phyloP scores from a whole-genome alignment of 1,284 basidiomycete genomes.

The Lignosus rhinocerotis region DNA sequence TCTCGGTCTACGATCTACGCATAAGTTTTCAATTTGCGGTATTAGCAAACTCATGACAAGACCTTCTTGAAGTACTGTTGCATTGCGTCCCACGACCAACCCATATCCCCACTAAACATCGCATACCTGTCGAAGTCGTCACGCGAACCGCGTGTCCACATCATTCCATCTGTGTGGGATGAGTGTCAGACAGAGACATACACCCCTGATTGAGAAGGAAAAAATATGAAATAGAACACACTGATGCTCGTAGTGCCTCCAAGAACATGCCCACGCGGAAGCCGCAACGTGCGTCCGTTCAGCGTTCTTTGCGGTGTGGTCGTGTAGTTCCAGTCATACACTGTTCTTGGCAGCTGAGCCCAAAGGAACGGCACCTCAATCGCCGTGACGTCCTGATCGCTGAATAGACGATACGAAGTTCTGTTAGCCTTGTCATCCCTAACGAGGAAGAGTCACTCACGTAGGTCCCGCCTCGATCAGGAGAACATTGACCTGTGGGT shows the following conservation, averaged over 20 bases:
- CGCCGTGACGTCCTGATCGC: slow-evolving; percentile 25
- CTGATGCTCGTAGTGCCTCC: slow-evolving; percentile 31
- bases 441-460: neutral
- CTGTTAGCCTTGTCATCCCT: neutral
- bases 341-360: slow-evolving; percentile 15
- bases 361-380: slow-evolving; percentile 30
- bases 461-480: slow-evolving; percentile 25
- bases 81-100: slow-evolving; percentile 27
- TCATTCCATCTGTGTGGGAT: neutral
- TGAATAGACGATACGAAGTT: neutral
- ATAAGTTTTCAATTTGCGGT: neutral
- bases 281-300: slow-evolving; percentile 29
- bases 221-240: slow-evolving; percentile 4
- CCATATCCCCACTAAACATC: slow-evolving; percentile 21
- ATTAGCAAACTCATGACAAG: neutral
- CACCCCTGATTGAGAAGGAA: neutral
- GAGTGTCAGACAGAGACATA: neutral
- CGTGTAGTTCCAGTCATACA: slow-evolving; percentile 29
- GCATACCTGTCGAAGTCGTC: neutral
- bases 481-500: neutral
- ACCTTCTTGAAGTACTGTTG: slow-evolving; percentile 13
- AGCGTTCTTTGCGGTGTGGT: slow-evolving; percentile 24
- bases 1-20: slow-evolving; percentile 12
- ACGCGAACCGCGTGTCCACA: neutral
- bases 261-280: slow-evolving; percentile 27